Evolutionary conservation across 2,329 filamentous ascomycete genomes (phyloP).

Genomic region (Fusarium subtropicale): DNA sequence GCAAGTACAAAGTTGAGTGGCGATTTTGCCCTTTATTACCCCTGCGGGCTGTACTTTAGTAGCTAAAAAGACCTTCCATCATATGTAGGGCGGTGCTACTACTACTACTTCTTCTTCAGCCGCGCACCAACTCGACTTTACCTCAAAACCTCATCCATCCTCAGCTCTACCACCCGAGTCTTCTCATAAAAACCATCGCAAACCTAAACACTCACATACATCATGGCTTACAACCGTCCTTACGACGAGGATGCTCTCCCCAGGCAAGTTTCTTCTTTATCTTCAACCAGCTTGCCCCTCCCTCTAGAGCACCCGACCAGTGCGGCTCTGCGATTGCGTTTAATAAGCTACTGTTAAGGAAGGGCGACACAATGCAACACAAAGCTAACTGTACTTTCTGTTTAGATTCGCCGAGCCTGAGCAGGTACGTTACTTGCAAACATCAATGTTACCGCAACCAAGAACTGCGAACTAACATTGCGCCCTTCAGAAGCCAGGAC

Average conservation of each 20-base stretch:
- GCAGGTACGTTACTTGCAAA: slow-evolving; percentile 60
- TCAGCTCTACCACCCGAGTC: slow-evolving; percentile 1
- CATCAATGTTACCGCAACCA: neutral
- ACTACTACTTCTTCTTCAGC: slow-evolving; percentile 30
- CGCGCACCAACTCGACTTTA: slow-evolving; percentile 35
- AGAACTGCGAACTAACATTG: slow-evolving; percentile 33
- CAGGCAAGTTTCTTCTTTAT: slow-evolving; percentile 64
- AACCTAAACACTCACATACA: slow-evolving; percentile 5
- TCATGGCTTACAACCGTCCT: slow-evolving; percentile 92
- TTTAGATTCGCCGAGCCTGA: slow-evolving; percentile 80
- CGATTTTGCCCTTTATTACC: too few species aligned
- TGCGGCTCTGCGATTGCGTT: slow-evolving; percentile 38
- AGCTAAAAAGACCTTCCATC: slow-evolving; percentile 9
- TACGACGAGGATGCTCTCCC: slow-evolving; percentile 96
- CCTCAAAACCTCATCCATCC: slow-evolving; percentile 29
- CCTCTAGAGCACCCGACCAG: slow-evolving; percentile 28
- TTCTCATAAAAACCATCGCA: slow-evolving; percentile 1
- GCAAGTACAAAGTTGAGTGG: too few species aligned
- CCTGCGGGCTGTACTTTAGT: too few species aligned
- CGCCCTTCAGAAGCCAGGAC: slow-evolving; percentile 53
- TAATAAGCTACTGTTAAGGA: slow-evolving; percentile 9
- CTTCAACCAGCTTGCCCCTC: slow-evolving; percentile 27
- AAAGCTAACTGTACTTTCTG: slow-evolving; percentile 43
- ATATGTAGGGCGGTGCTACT: slow-evolving; percentile 9
- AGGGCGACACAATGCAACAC: slow-evolving; percentile 25